Percentiles rank a stretch among this genome's conserved stretches.
phyloP scores from a whole-genome alignment of 2,329 filamentous ascomycete genomes.

The Xylariaceae sp. region DNA sequence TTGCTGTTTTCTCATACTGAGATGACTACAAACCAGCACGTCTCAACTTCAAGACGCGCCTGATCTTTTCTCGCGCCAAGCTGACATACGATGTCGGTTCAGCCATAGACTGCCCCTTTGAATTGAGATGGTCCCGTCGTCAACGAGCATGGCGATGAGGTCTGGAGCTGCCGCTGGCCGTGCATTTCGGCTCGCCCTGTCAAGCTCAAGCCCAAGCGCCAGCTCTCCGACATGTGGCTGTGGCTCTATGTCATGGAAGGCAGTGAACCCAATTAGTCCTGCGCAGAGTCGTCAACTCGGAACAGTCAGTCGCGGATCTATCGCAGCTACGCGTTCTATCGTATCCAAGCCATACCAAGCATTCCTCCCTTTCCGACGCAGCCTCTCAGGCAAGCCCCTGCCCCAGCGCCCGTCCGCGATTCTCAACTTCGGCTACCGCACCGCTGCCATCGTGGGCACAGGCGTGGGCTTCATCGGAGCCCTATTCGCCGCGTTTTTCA shows the following conservation, averaged over 20 bases:
- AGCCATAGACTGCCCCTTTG: neutral
- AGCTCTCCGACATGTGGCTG: constrained; percentile 1
- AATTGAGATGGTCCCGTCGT: neutral
- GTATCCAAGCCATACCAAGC: constrained; percentile 14
- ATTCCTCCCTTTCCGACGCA: constrained; percentile 22
- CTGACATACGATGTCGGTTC: too few relatives aligned
- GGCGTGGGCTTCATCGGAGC: constrained; percentile 67
- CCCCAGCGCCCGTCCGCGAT: constrained; percentile 45
- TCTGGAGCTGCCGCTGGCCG: constrained; percentile 21
- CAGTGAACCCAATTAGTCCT: constrained; percentile 3
- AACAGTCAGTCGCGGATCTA: constrained; percentile 13
- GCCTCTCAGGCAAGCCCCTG: constrained; percentile 50
- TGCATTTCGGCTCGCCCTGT: constrained; percentile 19
- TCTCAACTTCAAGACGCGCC: neutral
- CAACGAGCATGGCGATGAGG: constrained; percentile 22
- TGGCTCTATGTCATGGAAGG: neutral
- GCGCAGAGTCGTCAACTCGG: constrained; percentile 18
- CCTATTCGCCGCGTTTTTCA: constrained; percentile 77
- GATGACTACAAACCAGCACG: too few relatives aligned
- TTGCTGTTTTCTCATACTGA: neutral
- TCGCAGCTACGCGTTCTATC: constrained; percentile 3
- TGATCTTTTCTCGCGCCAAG: too few relatives aligned
- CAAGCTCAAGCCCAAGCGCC: constrained; percentile 12
- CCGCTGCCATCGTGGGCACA: constrained; percentile 69
- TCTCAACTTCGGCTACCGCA: constrained; percentile 61